Evolutionary conservation across 805 yeast genomes (phyloP).

Genomic region (Myxozyma nipponensis): DNA sequence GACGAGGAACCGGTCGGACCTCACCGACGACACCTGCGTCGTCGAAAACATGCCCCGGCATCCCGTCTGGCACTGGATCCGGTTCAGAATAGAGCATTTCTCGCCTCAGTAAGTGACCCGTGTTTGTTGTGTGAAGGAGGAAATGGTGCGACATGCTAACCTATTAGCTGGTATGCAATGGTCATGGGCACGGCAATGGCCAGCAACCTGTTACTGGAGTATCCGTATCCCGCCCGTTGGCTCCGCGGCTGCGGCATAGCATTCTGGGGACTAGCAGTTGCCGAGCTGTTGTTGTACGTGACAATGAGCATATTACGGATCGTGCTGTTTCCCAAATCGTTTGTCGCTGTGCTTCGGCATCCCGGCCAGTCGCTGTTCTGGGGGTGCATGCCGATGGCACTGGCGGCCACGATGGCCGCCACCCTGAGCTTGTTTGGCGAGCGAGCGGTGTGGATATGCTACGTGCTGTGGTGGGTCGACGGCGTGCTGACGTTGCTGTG

Average conservation of each 20-base stretch:
- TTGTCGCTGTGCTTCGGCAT: constrained; percentile 38
- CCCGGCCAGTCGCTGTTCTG: constrained; percentile 56
- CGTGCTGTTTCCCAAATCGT: constrained; percentile 37
- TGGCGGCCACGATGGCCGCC: constrained; percentile 59
- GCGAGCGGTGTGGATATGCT: constrained; percentile 48
- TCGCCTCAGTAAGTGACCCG: not conserved
- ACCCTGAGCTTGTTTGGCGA: constrained; percentile 45
- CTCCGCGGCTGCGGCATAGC: constrained; percentile 52
- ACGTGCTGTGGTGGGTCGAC: constrained; percentile 73
- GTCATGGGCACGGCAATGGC: constrained; percentile 88
- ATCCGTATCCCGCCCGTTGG: constrained; percentile 65
- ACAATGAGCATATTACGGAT: constrained; percentile 45
- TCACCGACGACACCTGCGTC: too few species aligned
- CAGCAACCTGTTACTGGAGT: constrained; percentile 54
- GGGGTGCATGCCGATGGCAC: constrained; percentile 83
- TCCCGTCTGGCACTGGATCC: not conserved
- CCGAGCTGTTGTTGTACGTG: constrained; percentile 43
- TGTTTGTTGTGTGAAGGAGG: too few species aligned
- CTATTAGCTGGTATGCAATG: constrained; percentile 52
- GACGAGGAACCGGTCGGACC: too few species aligned
- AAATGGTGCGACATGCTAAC: not conserved
- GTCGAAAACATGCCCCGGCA: too few species aligned
- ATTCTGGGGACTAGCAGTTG: constrained; percentile 57
- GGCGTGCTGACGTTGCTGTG: constrained; percentile 51
- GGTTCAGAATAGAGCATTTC: not conserved